These are phyloP conservation scores for Microcyclospora tardicrescens DNA, from an alignment of 2,329 filamentous ascomycete genomes.

Conservation along the genomic window DNA sequence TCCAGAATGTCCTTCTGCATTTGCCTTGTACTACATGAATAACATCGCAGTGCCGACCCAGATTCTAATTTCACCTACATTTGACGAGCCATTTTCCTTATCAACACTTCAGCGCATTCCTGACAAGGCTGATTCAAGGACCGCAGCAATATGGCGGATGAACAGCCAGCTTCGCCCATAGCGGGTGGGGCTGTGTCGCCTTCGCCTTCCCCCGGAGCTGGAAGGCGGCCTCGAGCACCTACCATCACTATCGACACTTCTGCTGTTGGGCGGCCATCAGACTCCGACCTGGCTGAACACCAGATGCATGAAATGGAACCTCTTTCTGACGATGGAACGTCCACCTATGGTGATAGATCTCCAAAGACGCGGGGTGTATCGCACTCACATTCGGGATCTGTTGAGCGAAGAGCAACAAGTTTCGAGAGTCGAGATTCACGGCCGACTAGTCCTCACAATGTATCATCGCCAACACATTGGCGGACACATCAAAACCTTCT, in stretches of 20 bases:
- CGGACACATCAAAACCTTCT: conserved; percentile 45
- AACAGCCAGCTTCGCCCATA: not conserved
- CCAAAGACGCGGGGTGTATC: conserved; percentile 4
- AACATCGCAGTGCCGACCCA: too few species aligned
- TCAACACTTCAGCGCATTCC: too few species aligned
- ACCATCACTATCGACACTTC: conserved; percentile 42
- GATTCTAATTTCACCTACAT: too few species aligned
- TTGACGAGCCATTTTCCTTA: too few species aligned
- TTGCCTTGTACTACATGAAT: too few species aligned
- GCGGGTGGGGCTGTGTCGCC: not conserved
- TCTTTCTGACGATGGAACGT: conserved; percentile 17
- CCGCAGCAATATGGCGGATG: not conserved
- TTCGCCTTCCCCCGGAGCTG: conserved; percentile 8
- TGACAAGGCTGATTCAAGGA: too few species aligned
- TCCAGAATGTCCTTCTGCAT: too few species aligned
- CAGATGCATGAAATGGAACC: conserved; percentile 16
- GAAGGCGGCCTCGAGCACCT: conserved; percentile 27
- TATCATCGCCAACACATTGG: conserved; percentile 49
- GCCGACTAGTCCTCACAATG: conserved; percentile 54
- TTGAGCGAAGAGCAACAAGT: conserved; percentile 43
- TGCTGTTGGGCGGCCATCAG: conserved; percentile 29
- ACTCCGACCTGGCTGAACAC: conserved; percentile 1
- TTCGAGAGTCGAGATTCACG: conserved; percentile 53
- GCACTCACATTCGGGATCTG: conserved; percentile 15
- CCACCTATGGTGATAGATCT: conserved; percentile 9